Percentiles rank a stretch among this genome's conserved stretches.
Conservation (phyloP, 768 basidiomycete species). For the Mycena vulgaris region DNA sequence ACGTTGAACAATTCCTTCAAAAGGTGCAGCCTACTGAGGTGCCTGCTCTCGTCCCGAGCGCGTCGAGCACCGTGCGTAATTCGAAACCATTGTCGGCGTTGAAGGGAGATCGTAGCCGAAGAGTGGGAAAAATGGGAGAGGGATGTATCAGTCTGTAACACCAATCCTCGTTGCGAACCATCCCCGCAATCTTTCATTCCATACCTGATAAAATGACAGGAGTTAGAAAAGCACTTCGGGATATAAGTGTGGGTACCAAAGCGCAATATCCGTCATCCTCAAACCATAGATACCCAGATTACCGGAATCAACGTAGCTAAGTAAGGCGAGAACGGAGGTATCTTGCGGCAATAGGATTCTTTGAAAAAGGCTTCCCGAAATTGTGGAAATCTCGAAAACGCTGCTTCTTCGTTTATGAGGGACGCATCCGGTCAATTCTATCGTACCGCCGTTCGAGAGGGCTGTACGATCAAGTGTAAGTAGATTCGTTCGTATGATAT, state of each 20-base stretch:
- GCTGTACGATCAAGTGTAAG: constrained; percentile 4
- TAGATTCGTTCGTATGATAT: constrained; percentile 22
- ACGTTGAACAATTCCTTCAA: constrained; percentile 48
- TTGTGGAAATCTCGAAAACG: constrained; percentile 8
- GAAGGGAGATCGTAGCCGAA: neutral
- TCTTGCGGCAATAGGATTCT: constrained; percentile 37
- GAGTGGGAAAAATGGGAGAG: neutral
- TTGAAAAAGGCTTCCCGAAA: neutral
- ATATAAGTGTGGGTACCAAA: constrained; percentile 37
- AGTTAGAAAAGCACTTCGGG: neutral
- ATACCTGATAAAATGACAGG: constrained; percentile 30
- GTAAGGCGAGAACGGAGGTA: constrained; percentile 37
- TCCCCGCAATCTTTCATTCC: constrained; percentile 34
- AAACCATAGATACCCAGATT: neutral
- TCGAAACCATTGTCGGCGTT: constrained; percentile 18
- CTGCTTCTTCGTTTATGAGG: neutral
- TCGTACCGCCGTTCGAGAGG: neutral
- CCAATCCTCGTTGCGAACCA: constrained; percentile 20
- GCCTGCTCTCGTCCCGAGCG: constrained; percentile 36
- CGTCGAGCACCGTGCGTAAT: neutral
- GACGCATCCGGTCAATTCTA: neutral
- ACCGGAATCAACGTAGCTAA: constrained; percentile 33
- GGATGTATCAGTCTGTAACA: neutral
- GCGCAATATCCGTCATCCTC: constrained; percentile 33
- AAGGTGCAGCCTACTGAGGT: constrained; percentile 43